A percentile compares a stretch with the other conserved stretches of the same genome.
Evolutionary conservation across 306 rosid species (phyloP).

Genomic region (Crotalaria pallida): DNA sequence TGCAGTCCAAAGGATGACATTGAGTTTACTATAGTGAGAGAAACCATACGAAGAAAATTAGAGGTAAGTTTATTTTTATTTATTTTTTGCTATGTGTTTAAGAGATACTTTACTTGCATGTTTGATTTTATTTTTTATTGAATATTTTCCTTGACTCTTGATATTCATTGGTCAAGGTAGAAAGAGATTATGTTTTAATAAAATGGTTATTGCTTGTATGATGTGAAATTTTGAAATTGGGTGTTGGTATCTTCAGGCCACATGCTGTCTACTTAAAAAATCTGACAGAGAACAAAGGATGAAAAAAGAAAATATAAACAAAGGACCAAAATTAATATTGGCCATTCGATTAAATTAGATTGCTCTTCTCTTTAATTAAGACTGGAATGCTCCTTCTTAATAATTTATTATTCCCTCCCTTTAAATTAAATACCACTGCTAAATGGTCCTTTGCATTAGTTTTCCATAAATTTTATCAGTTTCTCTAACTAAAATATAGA

Average conservation of each 20-base stretch:
- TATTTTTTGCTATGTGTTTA: not conserved
- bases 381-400: not conserved
- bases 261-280: not conserved
- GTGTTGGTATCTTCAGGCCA: not conserved
- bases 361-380: not conserved
- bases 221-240: not conserved
- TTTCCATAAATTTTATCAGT: not conserved
- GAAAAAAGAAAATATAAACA: no score
- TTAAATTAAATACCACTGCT: not conserved
- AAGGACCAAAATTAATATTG: not conserved
- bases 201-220: not conserved
- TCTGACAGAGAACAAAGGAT: not conserved
- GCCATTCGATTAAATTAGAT: not conserved
- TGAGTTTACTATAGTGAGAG: conserved; percentile 91
- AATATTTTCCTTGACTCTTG: not conserved
- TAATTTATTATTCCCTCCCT: not conserved
- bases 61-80: conserved; percentile 52
- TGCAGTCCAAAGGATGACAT: conserved; percentile 82
- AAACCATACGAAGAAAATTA: conserved; percentile 65
- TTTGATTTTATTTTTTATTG: not conserved
- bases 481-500: not conserved
- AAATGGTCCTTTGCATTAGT: not conserved
- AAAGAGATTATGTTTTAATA: not conserved
- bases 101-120: not conserved
- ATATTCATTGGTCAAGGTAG: not conserved